phyloP scores from a whole-genome alignment of 176 grass and related monocot species.

The Cenchrus fungigraminus region DNA sequence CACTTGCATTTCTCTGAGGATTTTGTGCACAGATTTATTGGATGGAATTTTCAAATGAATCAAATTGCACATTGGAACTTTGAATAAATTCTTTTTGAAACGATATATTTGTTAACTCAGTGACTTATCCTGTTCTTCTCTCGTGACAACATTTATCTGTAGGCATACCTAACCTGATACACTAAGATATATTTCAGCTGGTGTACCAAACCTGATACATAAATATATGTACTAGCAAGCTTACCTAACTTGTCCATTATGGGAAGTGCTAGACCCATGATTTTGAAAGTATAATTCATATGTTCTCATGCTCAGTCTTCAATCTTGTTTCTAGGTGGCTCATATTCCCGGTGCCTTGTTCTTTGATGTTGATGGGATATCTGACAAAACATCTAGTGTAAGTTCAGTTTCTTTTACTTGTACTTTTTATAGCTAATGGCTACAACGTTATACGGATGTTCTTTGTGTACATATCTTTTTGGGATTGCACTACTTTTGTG shows the following conservation, averaged over 20 bases:
- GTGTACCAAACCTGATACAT: neutral
- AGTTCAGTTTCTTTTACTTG: constrained; percentile 36
- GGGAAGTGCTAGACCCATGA: neutral
- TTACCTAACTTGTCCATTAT: constrained; percentile 11
- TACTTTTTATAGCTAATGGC: neutral
- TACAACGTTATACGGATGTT: neutral
- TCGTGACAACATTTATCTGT: neutral
- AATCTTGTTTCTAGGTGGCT: constrained; percentile 67
- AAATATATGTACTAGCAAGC: neutral
- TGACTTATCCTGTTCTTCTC: neutral
- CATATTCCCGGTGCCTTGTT: constrained; percentile 95
- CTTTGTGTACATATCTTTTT: neutral
- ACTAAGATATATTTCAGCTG: neutral
- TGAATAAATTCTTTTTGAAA: neutral
- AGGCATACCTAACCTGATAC: constrained; percentile 1
- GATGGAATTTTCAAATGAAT: too few species aligned
- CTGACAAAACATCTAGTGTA: constrained; percentile 78
- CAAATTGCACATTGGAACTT: too few species aligned
- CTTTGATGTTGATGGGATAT: constrained; percentile 98
- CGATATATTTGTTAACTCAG: neutral
- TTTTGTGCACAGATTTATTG: neutral
- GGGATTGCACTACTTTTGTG: neutral
- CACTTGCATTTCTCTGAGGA: neutral
- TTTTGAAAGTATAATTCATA: constrained; percentile 15
- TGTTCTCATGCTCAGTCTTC: neutral